Conservation (phyloP, 495 filamentous ascomycete species). For the Collariella sp. region DNA sequence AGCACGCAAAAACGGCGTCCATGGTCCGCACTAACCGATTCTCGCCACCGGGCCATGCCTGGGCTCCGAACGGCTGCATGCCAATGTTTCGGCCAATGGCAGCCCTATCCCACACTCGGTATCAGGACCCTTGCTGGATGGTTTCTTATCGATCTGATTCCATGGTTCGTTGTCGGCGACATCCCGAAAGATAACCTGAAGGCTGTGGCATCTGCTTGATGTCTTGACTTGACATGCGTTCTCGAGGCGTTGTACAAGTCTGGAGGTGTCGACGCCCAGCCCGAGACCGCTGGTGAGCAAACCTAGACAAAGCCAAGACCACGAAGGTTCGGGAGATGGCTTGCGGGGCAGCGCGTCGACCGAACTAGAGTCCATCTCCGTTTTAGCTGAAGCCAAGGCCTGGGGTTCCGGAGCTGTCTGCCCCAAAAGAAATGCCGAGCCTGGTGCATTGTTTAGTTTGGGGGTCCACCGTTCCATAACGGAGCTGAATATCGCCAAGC, state of each 20-base stretch:
- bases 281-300: no score
- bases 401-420: neutral
- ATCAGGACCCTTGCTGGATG: slow-evolving; percentile 11
- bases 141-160: slow-evolving; percentile 18
- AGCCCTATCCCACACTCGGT: slow-evolving; percentile 10
- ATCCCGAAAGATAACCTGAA: no score
- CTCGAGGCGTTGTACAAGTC: no score
- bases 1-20: neutral
- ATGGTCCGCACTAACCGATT: neutral
- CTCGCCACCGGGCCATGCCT: neutral
- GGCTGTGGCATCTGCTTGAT: no score
- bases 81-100: slow-evolving; percentile 18
- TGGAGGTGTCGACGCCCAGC: no score
- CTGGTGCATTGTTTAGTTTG: neutral
- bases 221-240: no score
- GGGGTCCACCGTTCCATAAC: slow-evolving; percentile 1
- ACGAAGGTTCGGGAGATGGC: neutral
- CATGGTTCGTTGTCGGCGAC: neutral
- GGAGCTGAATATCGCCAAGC: neutral
- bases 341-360: neutral
- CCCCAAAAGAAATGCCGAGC: neutral
- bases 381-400: slow-evolving; percentile 1
- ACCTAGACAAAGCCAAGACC: neutral
- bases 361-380: neutral
- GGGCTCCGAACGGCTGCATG: neutral